These are phyloP conservation scores for Cyclostephanos tholiformis DNA, from an alignment of 108 stramenopile genomes.

Conservation along the genomic window DNA sequence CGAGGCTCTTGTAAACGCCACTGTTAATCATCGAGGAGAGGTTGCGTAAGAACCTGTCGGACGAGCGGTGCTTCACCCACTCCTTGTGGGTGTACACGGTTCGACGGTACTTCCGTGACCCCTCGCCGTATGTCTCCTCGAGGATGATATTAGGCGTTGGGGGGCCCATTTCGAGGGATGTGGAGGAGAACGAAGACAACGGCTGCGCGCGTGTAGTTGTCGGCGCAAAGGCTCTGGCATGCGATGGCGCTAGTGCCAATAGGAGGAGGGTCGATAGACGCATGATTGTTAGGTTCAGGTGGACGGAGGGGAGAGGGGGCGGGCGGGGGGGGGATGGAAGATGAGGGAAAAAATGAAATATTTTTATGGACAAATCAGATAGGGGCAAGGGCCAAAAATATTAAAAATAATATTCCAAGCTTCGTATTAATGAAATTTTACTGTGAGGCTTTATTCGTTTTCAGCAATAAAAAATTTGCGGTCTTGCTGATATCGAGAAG, in stretches of 20 bases:
- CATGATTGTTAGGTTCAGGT: conserved; percentile 19
- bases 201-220: conserved; percentile 6
- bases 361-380: too few relatives aligned
- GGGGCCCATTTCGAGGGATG: conserved; percentile 24
- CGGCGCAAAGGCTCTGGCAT: conserved; percentile 25
- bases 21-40: conserved; percentile 49
- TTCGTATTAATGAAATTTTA: too few relatives aligned
- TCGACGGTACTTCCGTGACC: conserved; percentile 63
- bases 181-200: conserved; percentile 7
- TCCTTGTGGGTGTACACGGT: conserved; percentile 79
- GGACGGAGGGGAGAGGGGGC: too few relatives aligned
- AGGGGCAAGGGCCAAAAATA: too few relatives aligned
- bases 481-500: too few relatives aligned
- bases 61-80: conserved; percentile 69
- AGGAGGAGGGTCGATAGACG: conserved; percentile 29
- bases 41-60: conserved; percentile 65
- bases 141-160: conserved; percentile 18
- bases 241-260: conserved; percentile 27
- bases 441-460: too few relatives aligned
- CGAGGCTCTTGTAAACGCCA: conserved; percentile 67
- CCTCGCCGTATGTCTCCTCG: conserved; percentile 57
- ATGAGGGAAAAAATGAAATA: background rate
- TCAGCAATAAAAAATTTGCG: too few relatives aligned
- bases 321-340: too few relatives aligned
- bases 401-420: too few relatives aligned